Base-by-base conservation (phyloP, 805 yeast species). In the Yarrowia bubula region DNA sequence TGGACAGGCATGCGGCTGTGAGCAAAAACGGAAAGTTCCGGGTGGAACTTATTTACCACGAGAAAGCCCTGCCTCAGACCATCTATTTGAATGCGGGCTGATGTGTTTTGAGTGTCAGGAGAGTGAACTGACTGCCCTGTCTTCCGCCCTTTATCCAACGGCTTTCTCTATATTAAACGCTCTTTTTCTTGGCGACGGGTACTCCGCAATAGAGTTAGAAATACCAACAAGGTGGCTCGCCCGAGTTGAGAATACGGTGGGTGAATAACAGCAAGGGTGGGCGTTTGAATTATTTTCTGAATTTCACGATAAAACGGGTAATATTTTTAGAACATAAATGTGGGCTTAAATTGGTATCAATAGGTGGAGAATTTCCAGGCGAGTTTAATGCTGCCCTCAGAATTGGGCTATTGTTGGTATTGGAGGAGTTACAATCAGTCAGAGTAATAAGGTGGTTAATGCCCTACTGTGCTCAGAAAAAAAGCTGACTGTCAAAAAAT, bases 101-200 rank as follows among this genome's bases (percentile, higher is more conserved):
- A 22, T 22, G 28, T 22, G 28, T 22, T 22, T 22, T 22, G 28
- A 22, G 28, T 22, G 28, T 22, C 28, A 22, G n/a, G n/a, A n/a
- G n/a, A 22, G 5, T 22, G 28, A 22, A 5, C 28, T 22, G 10
- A 8, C 10, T 10, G 46, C 4, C 4, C 10, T 14, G 13, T 18
- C 14, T n/a, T 18, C 13, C 11, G 10, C 31, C 31, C 46, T 8
- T 18, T 17, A 2, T 43, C 33, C 17, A 43, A 13, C 48, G 33
- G 13, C 48, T 13, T 22, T 14, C 10, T 11, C 14, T 22, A 47
- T 32, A 47, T 47, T 47, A 47, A 47, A 47, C 51, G 51, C 51
- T 47, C 51, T 47, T 47, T 47, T 47, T 47, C 51, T 47, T 47
- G 51, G 51, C 51, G 28, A 22, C 28, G 28, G 28, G 28, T 22